Base-by-base conservation (phyloP, 2,329 filamentous ascomycete species). In the Phoma sp. region DNA sequence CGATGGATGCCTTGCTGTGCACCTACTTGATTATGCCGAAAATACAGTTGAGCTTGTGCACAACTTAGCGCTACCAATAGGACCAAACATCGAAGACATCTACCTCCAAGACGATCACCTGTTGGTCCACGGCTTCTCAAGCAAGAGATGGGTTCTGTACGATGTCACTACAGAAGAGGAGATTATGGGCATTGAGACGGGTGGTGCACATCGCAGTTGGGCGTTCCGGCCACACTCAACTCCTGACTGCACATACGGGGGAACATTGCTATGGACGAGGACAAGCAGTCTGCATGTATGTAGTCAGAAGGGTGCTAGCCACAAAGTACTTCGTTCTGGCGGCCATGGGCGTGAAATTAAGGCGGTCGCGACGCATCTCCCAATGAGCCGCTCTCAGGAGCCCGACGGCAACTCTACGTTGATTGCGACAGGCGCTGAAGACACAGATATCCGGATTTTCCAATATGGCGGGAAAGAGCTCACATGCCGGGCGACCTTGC, bases 341-440 rank as follows among this genome's bases (percentile, higher is more conserved):
- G 86, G 86, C 0, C 95, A 99, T 73, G 95, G 95, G 0, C 82
- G 95, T 49, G 95, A 99, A 74, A 89, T 98, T 62, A 90, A 90
- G 70, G 76, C 83, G 2, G 73, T 84, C 57, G 82, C 85, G 18
- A 67, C 83, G 2, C 80, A 18, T 18, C 18, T 18, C 18, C 18
- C 18, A 18, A 18, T 18, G 18, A 18, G 18, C 18, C 18, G 80
- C 0, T 48, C 29, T 29, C 27, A 29, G 27, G 9, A 18, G 40
- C 35, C 32, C 8, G 30, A 29, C 11, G 11, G 24, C 25, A n/a
- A 9, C 22, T 23, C 22, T 10, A 50, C 29, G 14, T 67, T 88
- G 4, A 77, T 90, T 32, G 88, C 86, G 1, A 90, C 88, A 1
- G 88, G 87, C 0, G 84, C 86, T 0, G 88, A 90, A 70, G 88